phyloP scores from a whole-genome alignment of 2,329 filamentous ascomycete species.

The Pseudocercospora crystallina region DNA sequence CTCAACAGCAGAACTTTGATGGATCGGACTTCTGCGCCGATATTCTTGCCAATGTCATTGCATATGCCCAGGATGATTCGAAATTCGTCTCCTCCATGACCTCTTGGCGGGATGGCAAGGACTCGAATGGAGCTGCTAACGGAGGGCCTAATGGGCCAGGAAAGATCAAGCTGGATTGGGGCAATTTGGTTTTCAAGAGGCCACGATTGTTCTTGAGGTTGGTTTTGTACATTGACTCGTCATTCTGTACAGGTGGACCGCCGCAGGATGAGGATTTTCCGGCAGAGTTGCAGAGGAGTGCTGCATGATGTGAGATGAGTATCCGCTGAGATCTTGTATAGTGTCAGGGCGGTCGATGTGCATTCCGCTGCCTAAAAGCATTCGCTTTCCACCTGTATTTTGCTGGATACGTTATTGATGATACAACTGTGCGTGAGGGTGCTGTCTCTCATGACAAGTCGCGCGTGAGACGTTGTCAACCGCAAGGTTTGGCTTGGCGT shows the following conservation, averaged over 20 bases:
- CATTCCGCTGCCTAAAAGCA: too few species aligned
- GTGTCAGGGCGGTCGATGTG: too few species aligned
- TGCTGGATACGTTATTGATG: too few species aligned
- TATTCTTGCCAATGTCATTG: conserved; percentile 22
- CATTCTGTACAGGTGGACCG: conserved; percentile 21
- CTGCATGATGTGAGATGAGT: conserved; percentile 3
- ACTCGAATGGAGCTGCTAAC: conserved; percentile 8
- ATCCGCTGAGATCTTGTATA: too few species aligned
- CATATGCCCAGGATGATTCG: conserved; percentile 22
- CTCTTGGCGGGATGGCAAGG: conserved; percentile 17
- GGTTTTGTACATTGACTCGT: conserved; percentile 23
- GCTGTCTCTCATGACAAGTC: too few species aligned
- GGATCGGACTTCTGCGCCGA: conserved; percentile 25
- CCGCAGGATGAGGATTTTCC: conserved; percentile 24
- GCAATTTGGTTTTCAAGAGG: conserved; percentile 23
- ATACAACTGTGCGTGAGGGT: too few species aligned
- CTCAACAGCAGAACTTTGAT: conserved; percentile 24
- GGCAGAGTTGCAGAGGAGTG: conserved; percentile 20
- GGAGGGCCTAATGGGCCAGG: conserved; percentile 6
- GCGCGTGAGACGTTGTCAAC: too few species aligned
- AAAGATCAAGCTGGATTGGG: conserved; percentile 24
- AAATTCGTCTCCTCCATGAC: conserved; percentile 24
- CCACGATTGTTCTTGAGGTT: conserved; percentile 22
- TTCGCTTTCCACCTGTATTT: too few species aligned
- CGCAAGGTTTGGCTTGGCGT: too few species aligned